These are phyloP conservation scores for Diaporthe citrichinensis DNA, from an alignment of 2,329 filamentous ascomycete species.

Conservation along the genomic window DNA sequence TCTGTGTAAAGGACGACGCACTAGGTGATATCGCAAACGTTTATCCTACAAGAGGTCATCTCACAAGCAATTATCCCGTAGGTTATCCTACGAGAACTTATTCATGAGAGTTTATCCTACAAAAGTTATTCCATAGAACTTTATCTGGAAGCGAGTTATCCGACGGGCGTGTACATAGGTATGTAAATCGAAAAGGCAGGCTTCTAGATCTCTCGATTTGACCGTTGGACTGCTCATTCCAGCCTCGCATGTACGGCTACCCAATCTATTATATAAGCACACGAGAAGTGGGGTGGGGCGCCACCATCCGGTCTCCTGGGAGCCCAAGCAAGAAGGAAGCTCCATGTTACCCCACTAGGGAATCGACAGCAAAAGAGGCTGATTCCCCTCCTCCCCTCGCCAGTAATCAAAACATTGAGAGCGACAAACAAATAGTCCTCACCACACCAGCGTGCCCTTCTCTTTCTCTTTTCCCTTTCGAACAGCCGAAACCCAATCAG, in stretches of 20 bases:
- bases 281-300: background rate
- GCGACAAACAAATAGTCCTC: background rate
- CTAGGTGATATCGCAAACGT: background rate
- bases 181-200: background rate
- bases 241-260: background rate
- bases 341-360: constrained; percentile 18
- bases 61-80: too few species aligned
- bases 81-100: background rate
- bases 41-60: background rate
- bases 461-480: background rate
- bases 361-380: constrained; percentile 2
- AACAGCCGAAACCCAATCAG: background rate
- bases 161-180: too few species aligned
- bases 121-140: background rate
- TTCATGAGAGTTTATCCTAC: background rate
- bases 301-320: constrained; percentile 11
- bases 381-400: background rate
- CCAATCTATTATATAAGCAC: constrained; percentile 13
- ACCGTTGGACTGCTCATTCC: constrained; percentile 1
- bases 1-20: background rate
- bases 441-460: constrained; percentile 17
- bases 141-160: too few species aligned
- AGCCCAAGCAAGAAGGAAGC: constrained; percentile 21
- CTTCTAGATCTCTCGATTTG: background rate
- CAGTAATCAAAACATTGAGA: background rate